Evolutionary conservation across 306 rosid genomes (phyloP), one percentile per base, ranked within the genome.

Genomic region (Begonia masoniana): DNA sequence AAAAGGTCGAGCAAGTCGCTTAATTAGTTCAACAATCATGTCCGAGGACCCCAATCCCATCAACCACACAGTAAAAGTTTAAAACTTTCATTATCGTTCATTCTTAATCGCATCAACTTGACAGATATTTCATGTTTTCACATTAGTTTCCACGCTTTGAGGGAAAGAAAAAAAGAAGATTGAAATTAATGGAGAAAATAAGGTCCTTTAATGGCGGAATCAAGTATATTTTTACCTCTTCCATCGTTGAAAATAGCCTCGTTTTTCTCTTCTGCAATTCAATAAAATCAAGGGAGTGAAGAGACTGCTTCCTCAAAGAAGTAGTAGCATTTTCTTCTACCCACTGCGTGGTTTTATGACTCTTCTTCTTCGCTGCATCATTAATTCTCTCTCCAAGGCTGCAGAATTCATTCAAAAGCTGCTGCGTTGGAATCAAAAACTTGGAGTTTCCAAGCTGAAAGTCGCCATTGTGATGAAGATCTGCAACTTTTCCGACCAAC

Each of bases 261-360:
- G 87, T 75, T 78, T 86, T 92, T 69, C 88, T 72, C 69, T 84
- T 81, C 69, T 92, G 99, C 64, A 87, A 71, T 51, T 92, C 96
- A 13, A 83, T 59, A 47, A 86, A 83, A 51, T 92, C 99, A 2
- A 92, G 67, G 19, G 96, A 82, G 46, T 57, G 64, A 31, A 83
- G 75, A 43, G 80, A 47, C 9, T 66, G 74, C 50, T 79, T 81
- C 58, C 60, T 77, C 2, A 80, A 74, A 17, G 94, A 78, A 56
- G 68, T 68, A 43, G n/a, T 45, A 10, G 49, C 31, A 26, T 59
- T 51, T 12, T 80, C 76, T 42, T 77, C 75, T 59, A 76, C 87
- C 74, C 74, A 73, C 54, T 73, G 75, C 42, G 76, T 76, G 64
- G 62, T 58, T 52, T 65, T 85, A 12, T 69, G 67, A 10, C 67